Evolutionary conservation across 257 asterid species (phyloP), one percentile per base, ranked within the genome.

Genomic region (Rauvolfia tetraphylla): DNA sequence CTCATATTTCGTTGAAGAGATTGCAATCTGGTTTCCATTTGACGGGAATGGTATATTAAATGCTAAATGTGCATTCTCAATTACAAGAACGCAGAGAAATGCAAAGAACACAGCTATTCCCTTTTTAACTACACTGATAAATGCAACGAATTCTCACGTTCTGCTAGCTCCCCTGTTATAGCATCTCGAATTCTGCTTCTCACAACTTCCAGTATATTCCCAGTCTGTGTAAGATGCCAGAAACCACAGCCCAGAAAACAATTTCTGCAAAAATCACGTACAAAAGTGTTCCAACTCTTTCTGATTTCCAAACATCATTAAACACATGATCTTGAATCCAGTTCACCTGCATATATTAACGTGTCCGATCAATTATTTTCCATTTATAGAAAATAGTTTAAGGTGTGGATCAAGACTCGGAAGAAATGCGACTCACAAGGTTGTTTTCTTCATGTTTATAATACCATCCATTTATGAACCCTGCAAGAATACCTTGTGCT

Each of bases 191-290:
- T 39, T 68, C 34, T 25, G 70, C 42, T 39, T 41, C 72, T 86
- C 79, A 92, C 78, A 93, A 80, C 84, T 93, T 91, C 96, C 97
- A 89, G 81, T 89, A 91, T 66, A 93, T 86, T 22, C 92, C 78
- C 48, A 88, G 79, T 79, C 87, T 91, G 83, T 89, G 97, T 73
- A 90, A 78, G 68, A 91, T 81, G 15, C 98, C 97, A 65, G 94
- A 85, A 79, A 91, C 89, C 53, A 87, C 85, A 12, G 87, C 86
- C 98, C 97, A 94, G 83, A 90, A 94, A 59, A 90, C 82, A 65
- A 95, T 92, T 79, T 95, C 98, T 13, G 90, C 98, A 82, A 95
- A 89, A 82, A 92, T 84, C 58, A 92, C 98, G 77, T 88, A 95
- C 68, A 89, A 34, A 34, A 92, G 74, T 20, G 90, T 89, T 33